phyloP scores from a whole-genome alignment of 495 filamentous ascomycete genomes.

The Melanomma pulvis-pyrius region DNA sequence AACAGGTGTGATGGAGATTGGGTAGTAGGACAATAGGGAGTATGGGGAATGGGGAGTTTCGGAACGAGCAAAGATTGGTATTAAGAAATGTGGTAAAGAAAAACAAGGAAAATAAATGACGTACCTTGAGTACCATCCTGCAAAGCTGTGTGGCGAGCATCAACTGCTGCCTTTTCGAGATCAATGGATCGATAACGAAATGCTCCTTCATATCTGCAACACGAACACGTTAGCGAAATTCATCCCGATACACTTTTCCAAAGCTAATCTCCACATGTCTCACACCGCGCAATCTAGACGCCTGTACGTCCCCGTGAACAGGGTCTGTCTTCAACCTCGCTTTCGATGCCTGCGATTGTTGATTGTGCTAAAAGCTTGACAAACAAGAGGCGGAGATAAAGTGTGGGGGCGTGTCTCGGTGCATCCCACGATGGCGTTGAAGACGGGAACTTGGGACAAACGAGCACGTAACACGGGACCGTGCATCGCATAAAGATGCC shows the following conservation, averaged over 20 bases:
- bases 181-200: slow-evolving; percentile 96
- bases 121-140: slow-evolving; percentile 97
- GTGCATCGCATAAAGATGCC: slow-evolving; percentile 8
- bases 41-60: neutral
- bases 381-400: slow-evolving; percentile 32
- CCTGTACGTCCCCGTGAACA: neutral
- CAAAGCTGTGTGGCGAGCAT: slow-evolving; percentile 95
- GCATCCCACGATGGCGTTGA: slow-evolving; percentile 20
- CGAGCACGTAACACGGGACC: slow-evolving; percentile 19
- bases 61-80: neutral
- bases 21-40: slow-evolving; percentile 1
- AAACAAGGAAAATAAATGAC: slow-evolving; percentile 40
- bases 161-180: slow-evolving; percentile 96
- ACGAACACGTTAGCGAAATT: slow-evolving; percentile 23
- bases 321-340: neutral
- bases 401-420: slow-evolving; percentile 24
- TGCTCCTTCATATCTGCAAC: slow-evolving; percentile 84
- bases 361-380: slow-evolving; percentile 31
- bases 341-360: neutral
- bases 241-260: neutral
- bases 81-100: slow-evolving; percentile 2
- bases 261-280: neutral
- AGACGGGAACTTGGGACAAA: slow-evolving; percentile 3
- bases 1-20: neutral
- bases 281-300: slow-evolving; percentile 1